Conservation (phyloP, 129 eudicot species). For the Deinandra increscens region DNA sequence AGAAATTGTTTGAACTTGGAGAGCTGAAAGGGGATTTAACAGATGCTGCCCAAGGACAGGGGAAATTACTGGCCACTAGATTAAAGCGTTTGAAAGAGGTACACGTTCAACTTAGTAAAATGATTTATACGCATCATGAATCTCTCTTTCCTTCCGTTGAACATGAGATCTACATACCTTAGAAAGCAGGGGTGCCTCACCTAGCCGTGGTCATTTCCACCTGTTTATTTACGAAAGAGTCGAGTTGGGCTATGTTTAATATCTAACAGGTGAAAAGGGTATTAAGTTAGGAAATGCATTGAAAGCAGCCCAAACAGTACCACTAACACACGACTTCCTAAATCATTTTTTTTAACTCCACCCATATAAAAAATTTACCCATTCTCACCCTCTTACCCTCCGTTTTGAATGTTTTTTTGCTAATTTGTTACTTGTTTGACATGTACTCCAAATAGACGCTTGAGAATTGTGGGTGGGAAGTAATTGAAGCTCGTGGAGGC, state of each 20-base stretch:
- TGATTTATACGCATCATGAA: background rate
- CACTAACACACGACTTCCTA: background rate
- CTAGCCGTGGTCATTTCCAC: background rate
- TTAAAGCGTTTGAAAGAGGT: slow-evolving; percentile 72
- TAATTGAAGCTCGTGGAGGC: slow-evolving; percentile 74
- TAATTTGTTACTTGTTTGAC: slow-evolving; percentile 11
- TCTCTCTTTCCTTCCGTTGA: slow-evolving; percentile 9
- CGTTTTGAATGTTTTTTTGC: background rate
- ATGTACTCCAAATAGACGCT: slow-evolving; percentile 48
- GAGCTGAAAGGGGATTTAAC: slow-evolving; percentile 50
- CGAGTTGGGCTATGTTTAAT: background rate
- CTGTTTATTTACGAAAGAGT: background rate
- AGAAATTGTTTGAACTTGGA: slow-evolving; percentile 75
- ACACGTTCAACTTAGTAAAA: slow-evolving; percentile 15
- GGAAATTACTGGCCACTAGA: slow-evolving; percentile 52
- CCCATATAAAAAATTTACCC: background rate
- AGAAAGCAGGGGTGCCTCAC: slow-evolving; percentile 19
- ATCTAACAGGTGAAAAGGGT: background rate
- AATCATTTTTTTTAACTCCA: background rate
- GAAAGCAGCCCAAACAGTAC: background rate
- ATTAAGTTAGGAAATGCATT: background rate
- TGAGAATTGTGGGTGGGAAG: slow-evolving; percentile 90
- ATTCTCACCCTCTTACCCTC: background rate
- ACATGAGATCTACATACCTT: background rate
- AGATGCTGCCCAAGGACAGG: slow-evolving; percentile 47